Conservation (phyloP, 2,329 filamentous ascomycete species). For the Tolypocladium cylindrosporum region DNA sequence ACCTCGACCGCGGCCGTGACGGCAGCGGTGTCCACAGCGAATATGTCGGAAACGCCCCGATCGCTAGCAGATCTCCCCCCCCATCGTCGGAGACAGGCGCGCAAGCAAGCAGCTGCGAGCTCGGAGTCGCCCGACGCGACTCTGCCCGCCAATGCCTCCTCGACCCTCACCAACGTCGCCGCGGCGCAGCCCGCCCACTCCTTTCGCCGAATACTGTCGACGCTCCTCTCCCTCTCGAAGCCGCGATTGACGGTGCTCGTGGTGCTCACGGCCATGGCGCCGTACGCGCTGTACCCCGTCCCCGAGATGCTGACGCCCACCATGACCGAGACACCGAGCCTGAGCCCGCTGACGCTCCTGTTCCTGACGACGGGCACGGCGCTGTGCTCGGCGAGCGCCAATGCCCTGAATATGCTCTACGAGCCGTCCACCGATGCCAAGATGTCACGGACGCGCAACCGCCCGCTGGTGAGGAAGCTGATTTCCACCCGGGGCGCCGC, state of each 20-base stretch:
- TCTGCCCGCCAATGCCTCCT: conserved; percentile 42
- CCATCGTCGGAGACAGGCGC: conserved; percentile 24
- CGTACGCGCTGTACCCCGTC: conserved; percentile 89
- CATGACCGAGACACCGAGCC: conserved; percentile 59
- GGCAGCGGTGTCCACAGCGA: conserved; percentile 5
- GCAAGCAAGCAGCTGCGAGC: conserved; percentile 11
- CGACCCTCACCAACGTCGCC: conserved; percentile 42
- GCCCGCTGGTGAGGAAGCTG: conserved; percentile 76
- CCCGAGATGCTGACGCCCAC: conserved; percentile 71
- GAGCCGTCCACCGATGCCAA: conserved; percentile 82
- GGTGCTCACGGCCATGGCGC: conserved; percentile 78
- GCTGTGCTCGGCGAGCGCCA: conserved; percentile 81
- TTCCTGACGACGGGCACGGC: conserved; percentile 88
- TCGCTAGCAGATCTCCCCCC: conserved; percentile 17
- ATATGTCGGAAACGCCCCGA: conserved; percentile 10
- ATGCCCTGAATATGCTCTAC: conserved; percentile 95
- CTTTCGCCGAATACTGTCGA: conserved; percentile 58
- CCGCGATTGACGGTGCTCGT: conserved; percentile 87
- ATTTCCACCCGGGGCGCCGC: conserved; percentile 62
- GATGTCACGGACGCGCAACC: conserved; percentile 88
- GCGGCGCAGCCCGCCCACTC: conserved; percentile 40
- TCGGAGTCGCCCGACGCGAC: conserved; percentile 12
- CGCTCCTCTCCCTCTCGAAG: conserved; percentile 88
- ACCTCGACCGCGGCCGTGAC: conserved; percentile 13
- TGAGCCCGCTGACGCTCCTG: conserved; percentile 82